A percentile compares a stretch with the other conserved stretches of the same genome.
phyloP scores from a whole-genome alignment of 2,329 filamentous ascomycete genomes.

The Raffaelea ambrosiae region DNA sequence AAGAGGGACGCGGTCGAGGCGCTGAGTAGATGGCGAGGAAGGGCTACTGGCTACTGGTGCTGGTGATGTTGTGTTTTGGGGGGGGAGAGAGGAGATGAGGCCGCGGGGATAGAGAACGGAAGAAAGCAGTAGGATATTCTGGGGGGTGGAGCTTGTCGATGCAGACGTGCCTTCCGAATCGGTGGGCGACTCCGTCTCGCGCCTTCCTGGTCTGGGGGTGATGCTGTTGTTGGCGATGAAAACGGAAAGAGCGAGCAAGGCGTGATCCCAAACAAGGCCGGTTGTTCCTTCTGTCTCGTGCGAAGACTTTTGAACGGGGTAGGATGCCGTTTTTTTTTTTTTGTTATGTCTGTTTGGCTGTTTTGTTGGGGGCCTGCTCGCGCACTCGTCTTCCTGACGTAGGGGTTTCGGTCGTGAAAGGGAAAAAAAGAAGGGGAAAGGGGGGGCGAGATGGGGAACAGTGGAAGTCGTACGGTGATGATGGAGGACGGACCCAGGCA shows the following conservation, averaged over 20 bases:
- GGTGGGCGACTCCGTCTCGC: not conserved
- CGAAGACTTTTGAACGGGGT: not conserved
- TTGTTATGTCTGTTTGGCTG: not conserved
- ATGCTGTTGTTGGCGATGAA: not conserved
- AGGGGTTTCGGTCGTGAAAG: not conserved
- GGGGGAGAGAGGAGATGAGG: too few relatives aligned
- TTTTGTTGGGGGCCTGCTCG: not conserved
- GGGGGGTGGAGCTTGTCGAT: too few relatives aligned
- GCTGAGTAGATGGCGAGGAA: too few relatives aligned
- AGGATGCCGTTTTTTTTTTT: not conserved
- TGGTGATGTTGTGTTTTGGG: too few relatives aligned
- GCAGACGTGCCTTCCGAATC: not conserved
- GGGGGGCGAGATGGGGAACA: conserved; percentile 1
- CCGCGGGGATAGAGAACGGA: too few relatives aligned
- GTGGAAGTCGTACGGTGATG: conserved; percentile 8
- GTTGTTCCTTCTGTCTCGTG: not conserved
- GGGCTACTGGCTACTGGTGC: too few relatives aligned
- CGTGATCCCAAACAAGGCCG: not conserved
- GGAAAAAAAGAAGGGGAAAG: conserved; percentile 1
- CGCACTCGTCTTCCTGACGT: too few relatives aligned
- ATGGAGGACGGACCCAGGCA: not conserved
- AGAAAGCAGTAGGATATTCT: too few relatives aligned
- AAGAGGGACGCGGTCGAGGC: too few relatives aligned
- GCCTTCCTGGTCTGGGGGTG: not conserved
- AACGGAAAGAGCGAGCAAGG: not conserved